Base-by-base conservation (phyloP, 495 filamentous ascomycete genomes). In the Neurospora africana region DNA sequence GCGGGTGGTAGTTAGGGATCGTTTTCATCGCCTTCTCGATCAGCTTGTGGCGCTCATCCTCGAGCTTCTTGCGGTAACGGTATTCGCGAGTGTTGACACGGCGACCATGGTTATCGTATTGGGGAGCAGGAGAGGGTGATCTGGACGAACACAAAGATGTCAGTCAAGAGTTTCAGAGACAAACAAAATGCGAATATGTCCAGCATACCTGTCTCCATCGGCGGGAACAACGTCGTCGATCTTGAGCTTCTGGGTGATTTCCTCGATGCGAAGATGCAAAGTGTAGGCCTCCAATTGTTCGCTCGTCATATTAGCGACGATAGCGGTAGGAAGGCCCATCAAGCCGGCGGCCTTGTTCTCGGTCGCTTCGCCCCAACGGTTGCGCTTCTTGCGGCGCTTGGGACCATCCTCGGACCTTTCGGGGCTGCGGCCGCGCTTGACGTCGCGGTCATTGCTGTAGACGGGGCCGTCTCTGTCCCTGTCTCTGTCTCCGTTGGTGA, bases 61-160 rank as follows among this genome's bases (percentile, higher is more conserved):
- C 95, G 72, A 99, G 91, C 72, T 90, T 90, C 87, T 98, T 99
- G 79, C 94, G 92, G 79, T 99, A 99, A 69, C 95, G 93, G 82
- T 91, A 95, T 86, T 98, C 95, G 79, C 95, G 90, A 70, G 95
- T 99, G 80, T 99, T 99, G 80, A 97, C 92, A 92, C 95, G 95
- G 77, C 93, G 90, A 83, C 95, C 95, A 81, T 97, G 95, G 84
- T 97, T 98, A 84, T 99, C 95, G 84, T 99, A 99, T 81, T 97
- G 95, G 9, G 95, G 95, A 5, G 95, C 88, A 36, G 95, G 95
- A 72, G 95, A 98, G 40, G 93, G 95, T 72, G 95, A 98, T 81
- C 95, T 98, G 77, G 69, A 40, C 47, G 44, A 13, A 11, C 27
- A 70, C 76, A 70, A 79, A 11, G 72, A 68, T n/a, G 69, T 71